Percentiles rank a stretch among this genome's conserved stretches.
Evolutionary conservation across 768 basidiomycete species (phyloP).

Genomic region (Tephrocybe sp.): DNA sequence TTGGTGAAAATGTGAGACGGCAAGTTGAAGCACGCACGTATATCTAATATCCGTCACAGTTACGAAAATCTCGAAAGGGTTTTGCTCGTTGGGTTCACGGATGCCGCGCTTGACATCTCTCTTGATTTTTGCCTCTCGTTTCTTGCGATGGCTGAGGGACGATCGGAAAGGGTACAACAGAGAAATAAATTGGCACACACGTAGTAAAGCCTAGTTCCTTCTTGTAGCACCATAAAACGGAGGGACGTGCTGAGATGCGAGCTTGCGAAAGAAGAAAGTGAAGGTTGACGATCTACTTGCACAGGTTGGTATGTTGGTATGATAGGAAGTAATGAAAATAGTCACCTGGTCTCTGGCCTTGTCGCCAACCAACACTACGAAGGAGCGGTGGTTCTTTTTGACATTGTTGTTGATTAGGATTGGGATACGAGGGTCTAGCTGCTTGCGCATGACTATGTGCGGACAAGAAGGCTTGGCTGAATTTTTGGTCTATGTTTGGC

Average conservation of each 20-base stretch:
- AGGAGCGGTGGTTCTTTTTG: conserved; percentile 88
- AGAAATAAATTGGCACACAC: conserved; percentile 41
- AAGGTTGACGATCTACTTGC: conserved; percentile 80
- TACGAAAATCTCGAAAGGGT: conserved; percentile 97
- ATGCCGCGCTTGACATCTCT: conserved; percentile 93
- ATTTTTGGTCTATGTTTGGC: conserved; percentile 8
- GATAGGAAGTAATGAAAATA: conserved; percentile 2
- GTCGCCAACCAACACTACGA: conserved; percentile 96
- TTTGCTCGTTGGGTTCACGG: conserved; percentile 91
- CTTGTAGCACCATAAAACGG: conserved; percentile 98
- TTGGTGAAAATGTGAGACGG: neutral
- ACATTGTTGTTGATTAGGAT: conserved; percentile 93
- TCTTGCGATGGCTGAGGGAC: conserved; percentile 80
- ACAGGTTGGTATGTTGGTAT: neutral
- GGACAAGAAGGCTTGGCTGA: neutral
- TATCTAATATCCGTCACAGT: conserved; percentile 99
- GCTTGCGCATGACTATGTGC: conserved; percentile 63
- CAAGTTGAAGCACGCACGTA: conserved; percentile 55
- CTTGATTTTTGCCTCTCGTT: conserved; percentile 95
- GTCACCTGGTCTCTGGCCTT: conserved; percentile 86
- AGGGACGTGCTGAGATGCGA: conserved; percentile 83
- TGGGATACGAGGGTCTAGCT: conserved; percentile 91
- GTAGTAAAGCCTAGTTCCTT: conserved; percentile 97
- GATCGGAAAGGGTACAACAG: conserved; percentile 1
- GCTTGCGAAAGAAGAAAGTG: conserved; percentile 94